These are phyloP conservation scores for Didymella glomerata DNA, from an alignment of 2,329 filamentous ascomycete genomes.

Conservation along the genomic window DNA sequence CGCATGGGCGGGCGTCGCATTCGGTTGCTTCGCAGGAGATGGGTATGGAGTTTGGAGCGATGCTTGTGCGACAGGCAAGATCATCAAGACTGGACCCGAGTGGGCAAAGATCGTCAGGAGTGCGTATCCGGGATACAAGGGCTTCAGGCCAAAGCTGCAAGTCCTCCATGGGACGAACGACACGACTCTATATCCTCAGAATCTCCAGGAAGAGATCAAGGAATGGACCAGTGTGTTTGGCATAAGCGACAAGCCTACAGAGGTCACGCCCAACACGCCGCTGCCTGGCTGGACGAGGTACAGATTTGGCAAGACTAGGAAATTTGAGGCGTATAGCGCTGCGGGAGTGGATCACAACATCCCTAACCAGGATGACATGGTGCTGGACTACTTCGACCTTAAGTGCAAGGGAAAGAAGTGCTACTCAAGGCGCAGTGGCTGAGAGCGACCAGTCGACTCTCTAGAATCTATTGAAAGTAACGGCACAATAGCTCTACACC, in stretches of 20 bases:
- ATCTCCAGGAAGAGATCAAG: conserved; percentile 47
- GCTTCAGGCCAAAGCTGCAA: conserved; percentile 46
- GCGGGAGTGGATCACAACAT: conserved; percentile 43
- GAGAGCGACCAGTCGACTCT: background rate
- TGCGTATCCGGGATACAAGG: conserved; percentile 44
- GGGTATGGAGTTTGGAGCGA: conserved; percentile 46
- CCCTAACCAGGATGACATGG: conserved; percentile 42
- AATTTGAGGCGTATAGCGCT: conserved; percentile 46
- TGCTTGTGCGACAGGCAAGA: conserved; percentile 43
- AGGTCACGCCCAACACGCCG: conserved; percentile 38
- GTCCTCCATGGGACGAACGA: conserved; percentile 43
- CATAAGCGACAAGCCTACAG: conserved; percentile 32
- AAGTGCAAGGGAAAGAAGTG: conserved; percentile 32
- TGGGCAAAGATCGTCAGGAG: conserved; percentile 42
- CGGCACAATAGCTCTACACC: background rate
- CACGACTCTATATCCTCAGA: conserved; percentile 42
- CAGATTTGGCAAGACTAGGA: conserved; percentile 33
- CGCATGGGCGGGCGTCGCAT: conserved; percentile 47
- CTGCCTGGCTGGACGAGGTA: conserved; percentile 43
- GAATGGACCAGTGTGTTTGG: conserved; percentile 47
- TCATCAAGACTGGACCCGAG: conserved; percentile 42
- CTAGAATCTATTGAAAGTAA: background rate
- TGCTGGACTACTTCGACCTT: conserved; percentile 47
- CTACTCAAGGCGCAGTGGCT: conserved; percentile 27
- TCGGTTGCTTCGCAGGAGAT: conserved; percentile 47